Percentiles rank a stretch among this genome's conserved stretches.
phyloP scores from a whole-genome alignment of 148 eudicot species.

The Oxyria digyna region DNA sequence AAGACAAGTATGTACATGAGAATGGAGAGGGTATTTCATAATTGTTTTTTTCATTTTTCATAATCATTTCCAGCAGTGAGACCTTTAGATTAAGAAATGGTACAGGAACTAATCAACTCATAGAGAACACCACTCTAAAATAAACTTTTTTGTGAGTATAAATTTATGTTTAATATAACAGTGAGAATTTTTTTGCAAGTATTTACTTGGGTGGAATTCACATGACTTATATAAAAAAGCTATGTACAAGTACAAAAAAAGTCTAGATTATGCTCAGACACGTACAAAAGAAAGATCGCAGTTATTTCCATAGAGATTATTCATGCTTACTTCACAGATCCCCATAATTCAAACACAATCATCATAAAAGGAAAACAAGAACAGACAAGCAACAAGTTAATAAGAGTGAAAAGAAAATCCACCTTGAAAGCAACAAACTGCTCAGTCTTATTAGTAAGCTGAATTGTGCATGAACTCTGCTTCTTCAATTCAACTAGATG shows the following conservation, averaged over 20 bases:
- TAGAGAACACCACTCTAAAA: neutral
- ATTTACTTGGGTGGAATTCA: neutral
- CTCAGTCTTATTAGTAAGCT: slow-evolving; percentile 41
- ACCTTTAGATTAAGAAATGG: neutral
- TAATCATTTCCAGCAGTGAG: neutral
- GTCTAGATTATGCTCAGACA: neutral
- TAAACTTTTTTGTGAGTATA: neutral
- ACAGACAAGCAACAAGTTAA: neutral
- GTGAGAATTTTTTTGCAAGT: too few relatives aligned
- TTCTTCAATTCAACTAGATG: slow-evolving; percentile 64
- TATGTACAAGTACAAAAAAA: neutral
- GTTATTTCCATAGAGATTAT: neutral
- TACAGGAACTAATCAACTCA: neutral
- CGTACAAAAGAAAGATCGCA: neutral
- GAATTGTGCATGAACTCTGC: slow-evolving; percentile 55
- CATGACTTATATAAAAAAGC: neutral
- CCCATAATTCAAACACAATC: neutral
- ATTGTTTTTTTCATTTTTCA: neutral
- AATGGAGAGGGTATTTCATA: neutral
- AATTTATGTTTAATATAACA: neutral
- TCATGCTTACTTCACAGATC: neutral
- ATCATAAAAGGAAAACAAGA: neutral
- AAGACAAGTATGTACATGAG: neutral
- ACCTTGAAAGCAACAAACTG: slow-evolving; percentile 70
- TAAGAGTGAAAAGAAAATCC: neutral